phyloP scores from a whole-genome alignment of 257 asterid species.

The Przewalskia tangutica region DNA sequence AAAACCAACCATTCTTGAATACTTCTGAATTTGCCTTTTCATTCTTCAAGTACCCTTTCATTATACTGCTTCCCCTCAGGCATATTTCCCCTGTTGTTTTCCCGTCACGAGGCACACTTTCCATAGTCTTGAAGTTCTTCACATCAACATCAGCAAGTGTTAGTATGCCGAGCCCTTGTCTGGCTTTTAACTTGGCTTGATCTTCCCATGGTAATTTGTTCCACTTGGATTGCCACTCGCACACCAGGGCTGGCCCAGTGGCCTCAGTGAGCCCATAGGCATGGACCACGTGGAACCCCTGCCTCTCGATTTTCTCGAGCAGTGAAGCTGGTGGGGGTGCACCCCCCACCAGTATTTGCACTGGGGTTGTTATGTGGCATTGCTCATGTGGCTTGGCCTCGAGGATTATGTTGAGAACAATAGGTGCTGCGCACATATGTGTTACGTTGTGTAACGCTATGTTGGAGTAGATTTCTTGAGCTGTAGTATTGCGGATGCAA shows the following conservation, averaged over 20 bases:
- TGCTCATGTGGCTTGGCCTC: conserved; percentile 52
- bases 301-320: conserved; percentile 38
- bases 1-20: conserved; percentile 59
- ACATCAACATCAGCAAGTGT: conserved; percentile 67
- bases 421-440: conserved; percentile 88
- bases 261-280: conserved; percentile 90
- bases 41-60: conserved; percentile 23
- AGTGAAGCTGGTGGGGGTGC: conserved; percentile 74
- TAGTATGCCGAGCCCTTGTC: conserved; percentile 63
- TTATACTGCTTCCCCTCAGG: conserved; percentile 65
- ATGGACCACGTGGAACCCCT: conserved; percentile 71
- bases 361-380: conserved; percentile 17
- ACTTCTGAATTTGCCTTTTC: conserved; percentile 40
- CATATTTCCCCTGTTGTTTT: conserved; percentile 56
- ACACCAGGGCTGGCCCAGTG: conserved; percentile 75
- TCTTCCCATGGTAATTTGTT: conserved; percentile 24
- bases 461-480: conserved; percentile 43
- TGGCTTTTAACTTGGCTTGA: conserved; percentile 41
- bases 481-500: conserved; percentile 62
- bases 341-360: conserved; percentile 66
- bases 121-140: conserved; percentile 44
- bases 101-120: conserved; percentile 56
- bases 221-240: conserved; percentile 80
- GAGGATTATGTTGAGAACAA: conserved; percentile 49
- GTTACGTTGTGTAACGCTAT: conserved; percentile 53